A percentile compares a stretch with the other conserved stretches of the same genome.
Evolutionary conservation across 805 yeast species (phyloP).

Genomic region (Blastobotrys chiropterorum): DNA sequence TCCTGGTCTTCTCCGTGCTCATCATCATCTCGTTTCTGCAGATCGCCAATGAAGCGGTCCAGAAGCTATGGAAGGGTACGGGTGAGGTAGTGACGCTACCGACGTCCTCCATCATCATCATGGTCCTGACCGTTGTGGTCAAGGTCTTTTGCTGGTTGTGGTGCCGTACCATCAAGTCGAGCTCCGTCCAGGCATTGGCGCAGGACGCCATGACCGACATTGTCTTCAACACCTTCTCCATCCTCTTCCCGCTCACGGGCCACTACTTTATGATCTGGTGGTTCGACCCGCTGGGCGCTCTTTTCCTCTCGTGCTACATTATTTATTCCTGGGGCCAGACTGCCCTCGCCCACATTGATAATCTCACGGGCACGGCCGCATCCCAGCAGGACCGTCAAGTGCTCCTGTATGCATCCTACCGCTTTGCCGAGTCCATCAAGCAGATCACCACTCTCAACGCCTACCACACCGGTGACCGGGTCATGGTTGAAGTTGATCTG

Average conservation of each 20-base stretch:
- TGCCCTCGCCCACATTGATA: conserved; percentile 66
- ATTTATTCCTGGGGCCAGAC: conserved; percentile 56
- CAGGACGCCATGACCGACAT: conserved; percentile 80
- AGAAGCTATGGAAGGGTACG: conserved; percentile 40
- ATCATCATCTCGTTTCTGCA: conserved; percentile 67
- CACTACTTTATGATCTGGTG: conserved; percentile 51
- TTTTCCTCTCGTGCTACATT: conserved; percentile 54
- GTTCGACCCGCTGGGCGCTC: conserved; percentile 72
- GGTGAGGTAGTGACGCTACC: conserved; percentile 42
- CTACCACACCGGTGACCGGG: conserved; percentile 72
- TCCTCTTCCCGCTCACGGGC: conserved; percentile 64
- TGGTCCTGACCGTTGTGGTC: conserved; percentile 55
- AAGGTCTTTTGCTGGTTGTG: conserved; percentile 58
- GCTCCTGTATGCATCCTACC: conserved; percentile 56
- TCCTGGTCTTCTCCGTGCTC: conserved; percentile 62
- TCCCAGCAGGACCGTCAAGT: conserved; percentile 56
- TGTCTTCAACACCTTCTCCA: conserved; percentile 63
- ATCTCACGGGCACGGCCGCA: conserved; percentile 71
- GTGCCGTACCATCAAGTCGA: conserved; percentile 54
- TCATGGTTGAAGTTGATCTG: conserved; percentile 72
- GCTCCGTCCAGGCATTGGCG: conserved; percentile 70
- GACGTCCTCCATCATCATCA: conserved; percentile 46
- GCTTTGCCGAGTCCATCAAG: conserved; percentile 63
- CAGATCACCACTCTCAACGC: conserved; percentile 61
- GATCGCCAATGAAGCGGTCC: conserved; percentile 59